These are phyloP conservation scores for Leavenworthia alabamica DNA, from an alignment of 345 rosid species.

Conservation along the genomic window DNA sequence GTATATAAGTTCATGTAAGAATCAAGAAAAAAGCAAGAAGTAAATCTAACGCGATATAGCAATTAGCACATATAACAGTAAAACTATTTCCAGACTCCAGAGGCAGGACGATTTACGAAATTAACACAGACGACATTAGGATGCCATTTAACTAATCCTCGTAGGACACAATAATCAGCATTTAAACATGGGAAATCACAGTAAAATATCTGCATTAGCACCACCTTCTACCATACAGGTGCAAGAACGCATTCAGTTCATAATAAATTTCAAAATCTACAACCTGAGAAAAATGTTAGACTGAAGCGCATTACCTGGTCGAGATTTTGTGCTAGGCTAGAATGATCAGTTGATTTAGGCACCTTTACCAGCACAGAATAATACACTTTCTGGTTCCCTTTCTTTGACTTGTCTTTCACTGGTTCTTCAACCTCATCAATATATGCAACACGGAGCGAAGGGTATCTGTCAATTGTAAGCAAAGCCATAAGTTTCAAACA, in stretches of 20 bases:
- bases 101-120: neutral
- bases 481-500: slow-evolving; percentile 5
- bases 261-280: neutral
- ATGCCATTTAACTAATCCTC: neutral
- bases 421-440: slow-evolving; percentile 97
- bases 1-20: neutral
- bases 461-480: slow-evolving; percentile 53
- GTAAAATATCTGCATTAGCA: neutral
- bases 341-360: slow-evolving; percentile 81
- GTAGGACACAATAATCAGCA: neutral
- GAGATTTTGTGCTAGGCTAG: slow-evolving; percentile 71
- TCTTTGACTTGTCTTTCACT: slow-evolving; percentile 56
- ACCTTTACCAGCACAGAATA: slow-evolving; percentile 84
- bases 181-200: neutral
- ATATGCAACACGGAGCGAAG: slow-evolving; percentile 97
- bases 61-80: neutral
- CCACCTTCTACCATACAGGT: slow-evolving; percentile 2
- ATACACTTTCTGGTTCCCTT: slow-evolving; percentile 63
- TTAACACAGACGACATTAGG: neutral
- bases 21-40: neutral
- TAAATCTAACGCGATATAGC: neutral
- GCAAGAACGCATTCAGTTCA: neutral
- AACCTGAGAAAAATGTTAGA: neutral
- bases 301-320: slow-evolving; percentile 63
- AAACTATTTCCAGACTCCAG: neutral